Conservation (phyloP, 495 filamentous ascomycete species). For the Thermochaetoides thermophila region DNA sequence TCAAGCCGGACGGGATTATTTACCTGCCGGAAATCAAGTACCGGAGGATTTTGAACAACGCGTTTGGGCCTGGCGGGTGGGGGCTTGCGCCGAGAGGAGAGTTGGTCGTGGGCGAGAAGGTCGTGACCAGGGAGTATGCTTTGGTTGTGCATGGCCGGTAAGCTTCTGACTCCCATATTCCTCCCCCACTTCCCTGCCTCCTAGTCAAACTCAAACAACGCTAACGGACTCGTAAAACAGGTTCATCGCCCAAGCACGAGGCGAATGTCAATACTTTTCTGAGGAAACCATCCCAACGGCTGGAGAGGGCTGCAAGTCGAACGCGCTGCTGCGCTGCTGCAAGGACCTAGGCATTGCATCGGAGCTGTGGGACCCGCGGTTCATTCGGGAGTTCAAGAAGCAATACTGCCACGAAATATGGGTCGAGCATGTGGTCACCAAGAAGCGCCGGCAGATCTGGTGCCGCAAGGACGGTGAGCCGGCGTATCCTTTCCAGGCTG, state of each 20-base stretch:
- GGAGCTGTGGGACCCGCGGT: slow-evolving; percentile 93
- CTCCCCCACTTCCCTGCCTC: background rate
- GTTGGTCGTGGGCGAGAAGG: slow-evolving; percentile 73
- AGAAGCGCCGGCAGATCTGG: slow-evolving; percentile 82
- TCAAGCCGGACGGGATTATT: slow-evolving; percentile 91
- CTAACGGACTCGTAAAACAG: slow-evolving; percentile 25
- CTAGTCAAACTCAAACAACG: slow-evolving; percentile 3
- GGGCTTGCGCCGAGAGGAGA: slow-evolving; percentile 82
- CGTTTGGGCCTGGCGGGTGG: slow-evolving; percentile 94
- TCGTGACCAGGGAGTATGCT: slow-evolving; percentile 90
- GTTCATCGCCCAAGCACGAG: slow-evolving; percentile 80
- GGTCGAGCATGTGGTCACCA: slow-evolving; percentile 46
- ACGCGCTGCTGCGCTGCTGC: slow-evolving; percentile 91
- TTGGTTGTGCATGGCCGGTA: slow-evolving; percentile 81
- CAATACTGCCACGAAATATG: slow-evolving; percentile 57
- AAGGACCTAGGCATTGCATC: slow-evolving; percentile 93
- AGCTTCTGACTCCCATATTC: too few relatives aligned
- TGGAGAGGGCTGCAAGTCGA: slow-evolving; percentile 92
- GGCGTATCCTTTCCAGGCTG: slow-evolving; percentile 48
- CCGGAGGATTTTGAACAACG: slow-evolving; percentile 72
- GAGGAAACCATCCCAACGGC: slow-evolving; percentile 91
- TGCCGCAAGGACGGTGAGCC: slow-evolving; percentile 71
- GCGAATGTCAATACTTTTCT: slow-evolving; percentile 89
- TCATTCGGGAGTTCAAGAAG: slow-evolving; percentile 57
- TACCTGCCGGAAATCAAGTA: slow-evolving; percentile 99